Evolutionary conservation across 192 early-diverging fungal genomes (phyloP).

Genomic region (Gigaspora rosea): DNA sequence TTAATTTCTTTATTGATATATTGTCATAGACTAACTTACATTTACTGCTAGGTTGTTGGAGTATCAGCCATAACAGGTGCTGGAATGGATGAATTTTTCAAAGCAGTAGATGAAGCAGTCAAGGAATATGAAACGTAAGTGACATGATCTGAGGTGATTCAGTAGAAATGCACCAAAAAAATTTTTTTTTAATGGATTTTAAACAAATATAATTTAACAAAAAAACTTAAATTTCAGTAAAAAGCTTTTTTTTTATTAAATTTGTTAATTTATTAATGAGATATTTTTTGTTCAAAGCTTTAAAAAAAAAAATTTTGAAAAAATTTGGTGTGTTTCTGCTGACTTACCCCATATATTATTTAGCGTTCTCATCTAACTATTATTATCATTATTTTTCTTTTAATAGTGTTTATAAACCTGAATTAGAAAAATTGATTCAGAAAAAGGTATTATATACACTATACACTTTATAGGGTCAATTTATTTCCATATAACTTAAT

Average conservation of each 20-base stretch:
- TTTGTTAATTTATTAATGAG: too few relatives aligned
- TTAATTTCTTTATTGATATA: background rate
- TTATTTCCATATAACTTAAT: background rate
- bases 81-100: constrained; percentile 90
- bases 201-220: too few relatives aligned
- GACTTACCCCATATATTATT: background rate
- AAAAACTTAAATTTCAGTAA: too few relatives aligned
- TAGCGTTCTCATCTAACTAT: background rate
- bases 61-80: constrained; percentile 91
- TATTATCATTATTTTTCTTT: background rate
- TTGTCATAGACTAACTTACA: background rate
- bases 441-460: constrained; percentile 48
- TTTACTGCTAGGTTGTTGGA: constrained; percentile 63
- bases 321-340: too few relatives aligned
- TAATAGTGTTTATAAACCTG: constrained; percentile 77
- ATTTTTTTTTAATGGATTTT: too few relatives aligned
- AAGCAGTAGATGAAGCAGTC: constrained; percentile 75
- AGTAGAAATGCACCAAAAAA: too few relatives aligned
- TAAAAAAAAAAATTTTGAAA: too few relatives aligned
- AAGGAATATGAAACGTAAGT: constrained; percentile 78
- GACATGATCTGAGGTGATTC: background rate
- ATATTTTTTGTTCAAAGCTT: too few relatives aligned
- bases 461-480: background rate
- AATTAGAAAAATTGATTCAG: constrained; percentile 71
- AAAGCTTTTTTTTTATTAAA: too few relatives aligned